These are phyloP conservation scores for Omphalotus guepiniiformis DNA, from an alignment of 768 basidiomycete genomes.

Conservation along the genomic window DNA sequence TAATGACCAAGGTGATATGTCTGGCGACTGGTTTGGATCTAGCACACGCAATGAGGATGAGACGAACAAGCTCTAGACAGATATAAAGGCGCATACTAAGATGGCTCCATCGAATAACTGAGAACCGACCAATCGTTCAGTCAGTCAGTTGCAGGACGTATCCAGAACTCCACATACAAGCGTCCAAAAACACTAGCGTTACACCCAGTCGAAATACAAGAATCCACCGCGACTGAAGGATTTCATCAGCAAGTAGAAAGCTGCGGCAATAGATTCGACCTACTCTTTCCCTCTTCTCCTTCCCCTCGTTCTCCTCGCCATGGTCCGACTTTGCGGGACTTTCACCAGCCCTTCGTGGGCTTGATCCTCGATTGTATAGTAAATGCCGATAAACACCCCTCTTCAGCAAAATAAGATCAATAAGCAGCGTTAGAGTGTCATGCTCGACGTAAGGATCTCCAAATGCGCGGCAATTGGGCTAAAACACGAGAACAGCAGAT, in stretches of 20 bases:
- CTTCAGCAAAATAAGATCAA: slow-evolving; percentile 82
- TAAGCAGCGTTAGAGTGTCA: slow-evolving; percentile 63
- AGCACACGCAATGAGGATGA: not conserved
- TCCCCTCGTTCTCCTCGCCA: slow-evolving; percentile 6
- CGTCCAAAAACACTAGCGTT: slow-evolving; percentile 60
- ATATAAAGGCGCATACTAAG: slow-evolving; percentile 39
- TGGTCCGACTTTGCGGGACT: slow-evolving; percentile 6
- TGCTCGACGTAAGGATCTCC: slow-evolving; percentile 89
- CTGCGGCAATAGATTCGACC: slow-evolving; percentile 15
- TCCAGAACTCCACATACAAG: slow-evolving; percentile 49
- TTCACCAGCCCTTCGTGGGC: slow-evolving; percentile 45
- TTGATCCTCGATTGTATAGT: slow-evolving; percentile 72
- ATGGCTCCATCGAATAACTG: slow-evolving; percentile 79
- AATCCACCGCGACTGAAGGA: slow-evolving; percentile 50
- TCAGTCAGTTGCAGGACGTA: not conserved
- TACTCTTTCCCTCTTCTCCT: slow-evolving; percentile 19
- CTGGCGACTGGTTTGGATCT: slow-evolving; percentile 37
- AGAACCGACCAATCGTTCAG: not conserved
- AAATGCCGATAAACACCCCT: slow-evolving; percentile 78
- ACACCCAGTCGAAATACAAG: slow-evolving; percentile 57
- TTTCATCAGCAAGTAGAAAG: not conserved
- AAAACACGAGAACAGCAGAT: not conserved
- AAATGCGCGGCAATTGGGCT: slow-evolving; percentile 61
- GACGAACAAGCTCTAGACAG: not conserved
- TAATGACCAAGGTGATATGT: slow-evolving; percentile 46